Percentiles rank a stretch among this genome's conserved stretches.
These are phyloP conservation scores for Iris macrosiphon DNA, from an alignment of 106 monocot genomes.

Conservation along the genomic window DNA sequence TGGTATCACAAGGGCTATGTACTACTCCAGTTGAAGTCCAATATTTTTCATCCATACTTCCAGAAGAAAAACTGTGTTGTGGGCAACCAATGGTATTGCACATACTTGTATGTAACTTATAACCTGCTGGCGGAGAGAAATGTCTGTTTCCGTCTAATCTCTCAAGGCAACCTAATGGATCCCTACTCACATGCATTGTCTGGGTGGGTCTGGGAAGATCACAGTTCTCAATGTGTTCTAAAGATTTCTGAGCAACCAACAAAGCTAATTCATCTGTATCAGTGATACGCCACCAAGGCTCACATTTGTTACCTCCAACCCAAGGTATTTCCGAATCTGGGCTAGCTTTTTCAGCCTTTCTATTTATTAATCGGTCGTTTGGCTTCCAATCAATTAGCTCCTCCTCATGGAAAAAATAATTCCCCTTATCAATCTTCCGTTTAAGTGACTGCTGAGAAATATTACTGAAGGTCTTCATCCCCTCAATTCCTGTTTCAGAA, in stretches of 20 bases:
- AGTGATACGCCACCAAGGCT: conserved; percentile 78
- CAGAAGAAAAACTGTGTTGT: conserved; percentile 18
- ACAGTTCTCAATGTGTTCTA: conserved; percentile 70
- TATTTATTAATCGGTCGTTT: conserved; percentile 24
- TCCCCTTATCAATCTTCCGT: conserved; percentile 20
- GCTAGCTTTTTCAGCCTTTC: conserved; percentile 20
- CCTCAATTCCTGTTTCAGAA: conserved; percentile 23
- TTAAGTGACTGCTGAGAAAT: conserved; percentile 12
- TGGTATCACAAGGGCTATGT: conserved; percentile 1
- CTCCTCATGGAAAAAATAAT: conserved; percentile 21
- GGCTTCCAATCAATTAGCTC: conserved; percentile 28
- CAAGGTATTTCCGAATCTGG: conserved; percentile 23
- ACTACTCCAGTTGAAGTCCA: conserved; percentile 10
- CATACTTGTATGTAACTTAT: conserved; percentile 20
- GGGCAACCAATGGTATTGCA: conserved; percentile 9
- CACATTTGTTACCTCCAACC: conserved; percentile 32
- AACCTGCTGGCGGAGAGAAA: conserved; percentile 19
- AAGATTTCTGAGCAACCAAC: conserved; percentile 72
- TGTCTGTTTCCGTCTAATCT: conserved; percentile 21
- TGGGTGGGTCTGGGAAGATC: conserved; percentile 74
- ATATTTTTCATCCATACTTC: conserved; percentile 17
- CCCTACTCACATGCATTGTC: conserved; percentile 27
- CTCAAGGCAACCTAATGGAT: conserved; percentile 32
- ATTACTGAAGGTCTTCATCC: conserved; percentile 21
- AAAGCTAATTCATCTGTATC: conserved; percentile 77